A percentile compares a stretch with the other conserved stretches of the same genome.
Evolutionary conservation across 164 flowering plant species (phyloP).

Genomic region (Aristolochia contorta): DNA sequence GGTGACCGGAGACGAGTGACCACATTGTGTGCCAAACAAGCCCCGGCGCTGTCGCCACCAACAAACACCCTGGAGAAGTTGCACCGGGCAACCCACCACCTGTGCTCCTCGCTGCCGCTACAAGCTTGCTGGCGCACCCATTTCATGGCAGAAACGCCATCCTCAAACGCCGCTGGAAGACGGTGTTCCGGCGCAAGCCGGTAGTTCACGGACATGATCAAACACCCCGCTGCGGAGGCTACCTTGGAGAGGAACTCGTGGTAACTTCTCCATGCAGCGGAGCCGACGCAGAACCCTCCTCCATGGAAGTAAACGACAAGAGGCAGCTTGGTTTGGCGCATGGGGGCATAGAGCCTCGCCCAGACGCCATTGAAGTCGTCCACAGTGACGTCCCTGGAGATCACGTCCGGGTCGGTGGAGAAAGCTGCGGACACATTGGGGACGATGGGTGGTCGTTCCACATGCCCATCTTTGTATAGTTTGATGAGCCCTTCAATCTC

Average conservation of each 20-base stretch:
- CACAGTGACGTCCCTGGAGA: slow-evolving; percentile 33
- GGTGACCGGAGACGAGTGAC: slow-evolving; percentile 13
- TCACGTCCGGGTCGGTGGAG: slow-evolving; percentile 25
- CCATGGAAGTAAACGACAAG: slow-evolving; percentile 54
- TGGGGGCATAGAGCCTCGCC: slow-evolving; percentile 45
- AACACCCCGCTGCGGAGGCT: slow-evolving; percentile 21
- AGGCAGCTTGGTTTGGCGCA: slow-evolving; percentile 20
- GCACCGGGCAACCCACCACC: slow-evolving; percentile 30
- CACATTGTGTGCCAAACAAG: slow-evolving; percentile 38
- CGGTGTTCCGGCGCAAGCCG: slow-evolving; percentile 48
- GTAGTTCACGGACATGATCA: slow-evolving; percentile 43
- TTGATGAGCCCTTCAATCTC: slow-evolving; percentile 41
- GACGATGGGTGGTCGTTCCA: slow-evolving; percentile 34
- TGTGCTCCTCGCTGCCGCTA: slow-evolving; percentile 14
- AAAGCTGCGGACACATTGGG: slow-evolving; percentile 23
- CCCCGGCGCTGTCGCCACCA: slow-evolving; percentile 54
- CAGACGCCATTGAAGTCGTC: slow-evolving; percentile 30
- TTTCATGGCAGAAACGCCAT: slow-evolving; percentile 25
- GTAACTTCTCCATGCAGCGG: slow-evolving; percentile 54
- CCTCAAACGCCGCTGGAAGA: slow-evolving; percentile 49
- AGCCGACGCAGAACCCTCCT: slow-evolving; percentile 58
- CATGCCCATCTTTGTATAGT: slow-evolving; percentile 48
- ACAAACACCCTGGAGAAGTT: slow-evolving; percentile 26
- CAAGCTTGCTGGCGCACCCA: slow-evolving; percentile 27
- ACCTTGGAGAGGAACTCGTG: slow-evolving; percentile 37